These are phyloP conservation scores for Ceriops tagal DNA, from an alignment of 345 rosid species.

Conservation along the genomic window DNA sequence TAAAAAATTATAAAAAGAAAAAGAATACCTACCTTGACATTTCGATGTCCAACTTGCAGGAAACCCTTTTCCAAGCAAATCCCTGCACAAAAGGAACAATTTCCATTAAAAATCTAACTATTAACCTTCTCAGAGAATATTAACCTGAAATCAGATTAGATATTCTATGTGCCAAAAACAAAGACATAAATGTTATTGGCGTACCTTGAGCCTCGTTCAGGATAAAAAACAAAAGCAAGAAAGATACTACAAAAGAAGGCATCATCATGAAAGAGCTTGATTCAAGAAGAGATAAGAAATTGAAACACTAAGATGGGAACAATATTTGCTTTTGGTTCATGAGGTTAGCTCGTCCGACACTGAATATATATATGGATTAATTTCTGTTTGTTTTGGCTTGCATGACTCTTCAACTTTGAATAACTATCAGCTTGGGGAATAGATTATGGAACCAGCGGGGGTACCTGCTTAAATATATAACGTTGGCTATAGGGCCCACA, in stretches of 20 bases:
- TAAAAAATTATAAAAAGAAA: too few relatives aligned
- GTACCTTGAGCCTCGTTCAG: constrained; percentile 12
- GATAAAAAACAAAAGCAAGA: constrained; percentile 7
- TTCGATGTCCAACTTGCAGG: constrained; percentile 13
- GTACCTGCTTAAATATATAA: constrained; percentile 2
- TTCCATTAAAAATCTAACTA: not conserved
- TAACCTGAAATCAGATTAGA: not conserved
- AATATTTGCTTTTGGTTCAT: not conserved
- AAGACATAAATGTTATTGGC: not conserved
- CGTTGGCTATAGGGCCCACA: constrained; percentile 1
- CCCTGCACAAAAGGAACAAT: not conserved
- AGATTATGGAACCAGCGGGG: not conserved
- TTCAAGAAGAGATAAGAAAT: not conserved
- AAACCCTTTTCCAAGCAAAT: constrained; percentile 16
- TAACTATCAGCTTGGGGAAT: not conserved
- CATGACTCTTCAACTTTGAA: not conserved
- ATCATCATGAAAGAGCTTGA: constrained; percentile 7
- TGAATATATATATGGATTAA: not conserved
- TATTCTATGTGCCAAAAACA: not conserved
- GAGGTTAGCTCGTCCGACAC: not conserved
- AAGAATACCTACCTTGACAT: not conserved
- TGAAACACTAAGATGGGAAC: not conserved
- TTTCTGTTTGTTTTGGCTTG: not conserved
- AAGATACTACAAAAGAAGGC: constrained; percentile 5
- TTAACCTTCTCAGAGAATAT: not conserved